phyloP scores from a whole-genome alignment of 2,329 filamentous ascomycete genomes.

The Fusarium pseudocircinatum region DNA sequence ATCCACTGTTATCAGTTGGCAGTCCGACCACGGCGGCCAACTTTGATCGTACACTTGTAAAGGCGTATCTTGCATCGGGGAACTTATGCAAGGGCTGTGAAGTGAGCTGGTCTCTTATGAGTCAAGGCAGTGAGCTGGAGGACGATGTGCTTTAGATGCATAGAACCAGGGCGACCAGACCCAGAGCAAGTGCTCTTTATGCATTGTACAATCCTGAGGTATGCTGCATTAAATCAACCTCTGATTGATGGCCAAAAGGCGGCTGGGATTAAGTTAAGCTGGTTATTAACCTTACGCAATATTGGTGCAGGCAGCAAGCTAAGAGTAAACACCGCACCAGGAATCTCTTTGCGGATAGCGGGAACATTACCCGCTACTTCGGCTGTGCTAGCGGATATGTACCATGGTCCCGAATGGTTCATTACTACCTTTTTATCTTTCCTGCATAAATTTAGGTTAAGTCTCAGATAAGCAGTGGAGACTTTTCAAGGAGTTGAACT shows the following conservation, averaged over 20 bases:
- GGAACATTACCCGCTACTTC: not conserved
- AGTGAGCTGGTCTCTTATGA: too few relatives aligned
- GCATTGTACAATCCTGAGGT: not conserved
- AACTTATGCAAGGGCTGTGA: not conserved
- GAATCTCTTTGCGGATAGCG: not conserved
- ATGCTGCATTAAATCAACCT: not conserved
- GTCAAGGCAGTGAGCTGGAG: too few relatives aligned
- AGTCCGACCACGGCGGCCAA: not conserved
- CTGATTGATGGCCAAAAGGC: fast-evolving
- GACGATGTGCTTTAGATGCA: not conserved
- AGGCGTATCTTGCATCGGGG: not conserved
- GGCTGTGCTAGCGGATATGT: not conserved
- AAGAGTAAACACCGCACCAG: not conserved
- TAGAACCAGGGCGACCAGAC: not conserved
- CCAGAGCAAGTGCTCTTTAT: not conserved
- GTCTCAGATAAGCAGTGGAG: not conserved
- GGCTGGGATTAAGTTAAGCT: not conserved
- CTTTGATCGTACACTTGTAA: fast-evolving
- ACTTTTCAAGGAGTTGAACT: fast-evolving
- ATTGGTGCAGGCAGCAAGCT: not conserved
- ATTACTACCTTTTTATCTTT: not conserved
- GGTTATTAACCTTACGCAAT: not conserved
- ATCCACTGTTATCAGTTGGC: not conserved
- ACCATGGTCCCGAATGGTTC: not conserved
- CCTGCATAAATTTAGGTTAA: fast-evolving